Conservation (phyloP, 2,329 filamentous ascomycete genomes). For the Dactylella cylindrospora region DNA sequence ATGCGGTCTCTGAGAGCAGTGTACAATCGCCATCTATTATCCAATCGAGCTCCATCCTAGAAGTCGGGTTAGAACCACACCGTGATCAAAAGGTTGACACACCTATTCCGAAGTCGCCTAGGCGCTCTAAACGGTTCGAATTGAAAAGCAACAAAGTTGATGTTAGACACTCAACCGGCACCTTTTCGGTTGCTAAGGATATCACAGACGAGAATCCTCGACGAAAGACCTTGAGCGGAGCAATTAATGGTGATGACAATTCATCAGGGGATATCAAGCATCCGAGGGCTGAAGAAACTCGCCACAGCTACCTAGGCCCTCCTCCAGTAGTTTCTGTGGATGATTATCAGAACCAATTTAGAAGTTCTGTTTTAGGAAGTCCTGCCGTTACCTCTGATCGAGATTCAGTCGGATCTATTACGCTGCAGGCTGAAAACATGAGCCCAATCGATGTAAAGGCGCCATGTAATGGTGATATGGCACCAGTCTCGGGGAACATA, state of each 20-base stretch:
- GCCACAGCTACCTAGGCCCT: slow-evolving; percentile 10
- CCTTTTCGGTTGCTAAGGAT: neutral
- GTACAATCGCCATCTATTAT: too few species aligned
- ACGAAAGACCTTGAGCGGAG: slow-evolving; percentile 14
- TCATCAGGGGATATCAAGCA: slow-evolving; percentile 12
- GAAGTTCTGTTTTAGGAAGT: slow-evolving; percentile 4
- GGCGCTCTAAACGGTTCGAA: too few species aligned
- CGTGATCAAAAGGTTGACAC: too few species aligned
- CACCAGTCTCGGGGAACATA: too few species aligned
- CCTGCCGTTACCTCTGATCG: neutral
- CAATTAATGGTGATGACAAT: slow-evolving; percentile 7
- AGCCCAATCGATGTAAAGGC: slow-evolving; percentile 5
- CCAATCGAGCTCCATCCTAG: too few species aligned
- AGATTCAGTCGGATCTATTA: neutral
- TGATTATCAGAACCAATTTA: slow-evolving; percentile 23
- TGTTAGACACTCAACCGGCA: slow-evolving; percentile 26
- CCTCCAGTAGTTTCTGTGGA: slow-evolving; percentile 8
- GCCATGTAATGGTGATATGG: too few species aligned
- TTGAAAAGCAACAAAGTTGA: neutral
- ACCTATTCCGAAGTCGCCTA: too few species aligned
- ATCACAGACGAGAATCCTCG: neutral
- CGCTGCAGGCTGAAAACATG: slow-evolving; percentile 3
- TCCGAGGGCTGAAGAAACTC: slow-evolving; percentile 13
- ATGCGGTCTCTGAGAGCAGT: too few species aligned
- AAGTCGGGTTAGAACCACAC: too few species aligned